Percentiles rank a stretch among this genome's conserved stretches.
Conservation (phyloP, 1,284 basidiomycete genomes). For the Rhizoctonia solani region DNA sequence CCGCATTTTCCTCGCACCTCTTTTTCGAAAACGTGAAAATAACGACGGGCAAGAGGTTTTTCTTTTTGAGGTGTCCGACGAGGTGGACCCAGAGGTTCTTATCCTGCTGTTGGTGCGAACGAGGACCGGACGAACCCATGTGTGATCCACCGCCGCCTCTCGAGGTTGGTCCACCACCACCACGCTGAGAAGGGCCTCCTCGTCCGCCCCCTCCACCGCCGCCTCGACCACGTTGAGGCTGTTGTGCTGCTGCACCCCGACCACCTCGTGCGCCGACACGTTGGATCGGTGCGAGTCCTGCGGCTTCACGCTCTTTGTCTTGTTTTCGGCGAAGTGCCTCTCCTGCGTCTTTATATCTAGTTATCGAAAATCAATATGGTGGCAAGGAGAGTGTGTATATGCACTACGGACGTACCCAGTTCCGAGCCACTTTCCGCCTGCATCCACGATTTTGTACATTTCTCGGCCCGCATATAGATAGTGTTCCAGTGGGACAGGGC, state of each 20-base stretch:
- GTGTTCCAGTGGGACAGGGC: slow-evolving; percentile 97
- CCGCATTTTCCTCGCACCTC: slow-evolving; percentile 94
- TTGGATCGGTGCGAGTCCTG: slow-evolving; percentile 82
- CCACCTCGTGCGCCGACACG: slow-evolving; percentile 77
- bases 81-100: slow-evolving; percentile 95
- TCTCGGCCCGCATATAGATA: slow-evolving; percentile 94
- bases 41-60: slow-evolving; percentile 87
- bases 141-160: slow-evolving; percentile 52
- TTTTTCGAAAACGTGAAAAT: slow-evolving; percentile 98
- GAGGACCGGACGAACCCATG: slow-evolving; percentile 47
- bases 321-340: slow-evolving; percentile 92
- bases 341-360: slow-evolving; percentile 84
- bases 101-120: slow-evolving; percentile 74
- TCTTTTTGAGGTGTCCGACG: slow-evolving; percentile 84
- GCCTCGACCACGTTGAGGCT: too few species aligned
- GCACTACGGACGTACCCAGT: slow-evolving; percentile 60
- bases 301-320: slow-evolving; percentile 96
- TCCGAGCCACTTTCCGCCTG: slow-evolving; percentile 74
- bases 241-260: too few species aligned
- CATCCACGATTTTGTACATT: slow-evolving; percentile 90
- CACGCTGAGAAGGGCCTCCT: slow-evolving; percentile 54
- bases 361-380: slow-evolving; percentile 4
- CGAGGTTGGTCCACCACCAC: slow-evolving; percentile 48
- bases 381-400: too few species aligned
- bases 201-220: too few species aligned